These are phyloP conservation scores for Plasmodium gallinaceum DNA, from an alignment of 169 alveolate species.

Conservation along the genomic window DNA sequence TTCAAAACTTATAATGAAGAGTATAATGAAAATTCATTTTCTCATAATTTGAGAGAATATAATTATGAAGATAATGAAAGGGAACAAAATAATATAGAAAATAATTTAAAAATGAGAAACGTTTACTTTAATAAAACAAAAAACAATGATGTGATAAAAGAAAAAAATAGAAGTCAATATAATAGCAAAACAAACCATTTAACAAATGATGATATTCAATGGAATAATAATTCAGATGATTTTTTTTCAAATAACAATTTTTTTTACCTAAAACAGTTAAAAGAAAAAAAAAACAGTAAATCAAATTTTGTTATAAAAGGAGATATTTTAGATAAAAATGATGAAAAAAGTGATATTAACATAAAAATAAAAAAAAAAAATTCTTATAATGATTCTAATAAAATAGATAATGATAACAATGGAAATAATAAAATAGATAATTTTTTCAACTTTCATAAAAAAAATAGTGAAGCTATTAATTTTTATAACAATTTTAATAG, in stretches of 20 bases:
- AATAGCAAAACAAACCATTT: not conserved
- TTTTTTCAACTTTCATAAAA: constrained; percentile 27
- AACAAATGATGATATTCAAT: not conserved
- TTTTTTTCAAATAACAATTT: constrained; percentile 56
- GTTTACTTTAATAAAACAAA: not conserved
- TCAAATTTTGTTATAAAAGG: constrained; percentile 2
- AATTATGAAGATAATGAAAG: not conserved
- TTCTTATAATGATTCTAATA: constrained; percentile 4
- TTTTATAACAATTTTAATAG: constrained; percentile 3
- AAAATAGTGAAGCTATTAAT: constrained; percentile 15
- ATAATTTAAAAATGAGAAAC: not conserved
- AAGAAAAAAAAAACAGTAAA: constrained; percentile 27
- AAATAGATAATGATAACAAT: not conserved
- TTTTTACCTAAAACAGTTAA: constrained; percentile 27
- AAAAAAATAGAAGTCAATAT: not conserved
- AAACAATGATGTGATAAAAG: not conserved
- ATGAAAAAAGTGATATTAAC: constrained; percentile 13
- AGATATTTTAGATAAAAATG: constrained; percentile 37
- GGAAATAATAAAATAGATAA: constrained; percentile 10
- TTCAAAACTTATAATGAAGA: not conserved
- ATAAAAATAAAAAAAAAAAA: constrained; percentile 25
- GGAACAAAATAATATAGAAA: not conserved
- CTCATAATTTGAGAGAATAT: not conserved
- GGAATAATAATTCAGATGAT: constrained; percentile 22
- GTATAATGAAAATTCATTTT: not conserved